phyloP scores from a whole-genome alignment of 148 eudicot genomes.

The Vaccinium macrocarpon region DNA sequence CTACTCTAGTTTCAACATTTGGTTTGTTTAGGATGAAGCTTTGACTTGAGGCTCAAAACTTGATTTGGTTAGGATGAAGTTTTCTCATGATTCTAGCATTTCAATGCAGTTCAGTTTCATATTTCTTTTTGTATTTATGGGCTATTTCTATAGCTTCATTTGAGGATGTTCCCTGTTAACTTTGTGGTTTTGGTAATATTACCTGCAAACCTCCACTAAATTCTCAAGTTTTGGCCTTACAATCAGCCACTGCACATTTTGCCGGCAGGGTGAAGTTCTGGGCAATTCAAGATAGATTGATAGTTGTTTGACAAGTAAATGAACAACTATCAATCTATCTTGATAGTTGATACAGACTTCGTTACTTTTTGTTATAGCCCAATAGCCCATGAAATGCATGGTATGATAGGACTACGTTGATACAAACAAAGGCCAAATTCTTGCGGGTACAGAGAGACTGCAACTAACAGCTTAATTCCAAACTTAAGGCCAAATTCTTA shows the following conservation, averaged over 20 bases:
- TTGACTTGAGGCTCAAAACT: neutral
- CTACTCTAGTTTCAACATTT: neutral
- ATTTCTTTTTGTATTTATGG: neutral
- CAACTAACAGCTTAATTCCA: neutral
- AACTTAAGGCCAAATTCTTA: neutral
- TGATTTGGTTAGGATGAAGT: neutral
- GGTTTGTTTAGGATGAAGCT: neutral
- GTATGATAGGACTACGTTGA: neutral
- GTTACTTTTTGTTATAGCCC: neutral
- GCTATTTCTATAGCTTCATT: neutral
- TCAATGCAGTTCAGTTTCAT: neutral
- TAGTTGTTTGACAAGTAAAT: too few relatives aligned
- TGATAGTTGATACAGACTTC: neutral
- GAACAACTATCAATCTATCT: too few relatives aligned
- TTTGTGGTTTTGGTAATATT: neutral
- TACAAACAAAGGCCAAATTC: neutral
- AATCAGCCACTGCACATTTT: neutral
- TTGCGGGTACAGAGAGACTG: neutral
- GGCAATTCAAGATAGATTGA: neutral
- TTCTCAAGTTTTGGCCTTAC: neutral
- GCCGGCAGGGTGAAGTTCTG: neutral
- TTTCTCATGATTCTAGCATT: neutral
- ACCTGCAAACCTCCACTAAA: neutral
- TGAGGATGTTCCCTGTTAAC: neutral
- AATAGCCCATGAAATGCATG: neutral